Evolutionary conservation across 805 yeast species (phyloP), one percentile per base, ranked within the genome.

Genomic region (Isabelozyma rhagii): DNA sequence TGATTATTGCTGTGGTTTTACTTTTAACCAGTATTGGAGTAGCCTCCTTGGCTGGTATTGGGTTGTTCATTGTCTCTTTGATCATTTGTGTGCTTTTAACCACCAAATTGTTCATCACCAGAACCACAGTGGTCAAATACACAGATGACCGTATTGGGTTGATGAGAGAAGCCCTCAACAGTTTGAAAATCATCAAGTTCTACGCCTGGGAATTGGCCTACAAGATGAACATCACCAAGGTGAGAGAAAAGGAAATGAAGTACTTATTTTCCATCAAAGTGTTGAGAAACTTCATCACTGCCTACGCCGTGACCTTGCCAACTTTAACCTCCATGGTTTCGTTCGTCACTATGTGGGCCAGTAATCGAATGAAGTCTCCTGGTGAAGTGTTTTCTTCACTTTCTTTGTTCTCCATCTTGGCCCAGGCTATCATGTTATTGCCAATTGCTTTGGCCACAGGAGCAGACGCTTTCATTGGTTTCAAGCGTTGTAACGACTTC

Each of bases 131-230:
- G 7, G 72, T 69, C 42, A 59, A 60, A 51, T 68, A 52, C 56
- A 75, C 79, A n/a, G 79, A 75, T 55, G 62, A 66, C 51, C 58
- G 79, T 53, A 68, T 75, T 45, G 61, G 73, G 21, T 60, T 69
- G 47, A 73, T 75, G 72, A 67, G 77, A 51, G 78, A 75, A 56
- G 64, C 71, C 36, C 64, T 75, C 50, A 59, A 60, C 45, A 69
- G 73, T 56, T 59, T 75, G 52, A 75, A 75, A 54, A 61, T 74
- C 29, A 73, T 75, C 57, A 75, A 75, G 58, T 75, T 67, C 47
- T 75, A 74, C 54, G 74, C 78, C 11, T 75, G 80, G 80, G 80
- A 75, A 58, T 31, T 62, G 47, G 75, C 80, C 15, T 75, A 75
- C 59, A 66, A 67, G 53, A 48, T 59, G 40, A 63, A 57, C 50